Conservation (phyloP, 495 filamentous ascomycete species). For the Tirmania nivea region DNA sequence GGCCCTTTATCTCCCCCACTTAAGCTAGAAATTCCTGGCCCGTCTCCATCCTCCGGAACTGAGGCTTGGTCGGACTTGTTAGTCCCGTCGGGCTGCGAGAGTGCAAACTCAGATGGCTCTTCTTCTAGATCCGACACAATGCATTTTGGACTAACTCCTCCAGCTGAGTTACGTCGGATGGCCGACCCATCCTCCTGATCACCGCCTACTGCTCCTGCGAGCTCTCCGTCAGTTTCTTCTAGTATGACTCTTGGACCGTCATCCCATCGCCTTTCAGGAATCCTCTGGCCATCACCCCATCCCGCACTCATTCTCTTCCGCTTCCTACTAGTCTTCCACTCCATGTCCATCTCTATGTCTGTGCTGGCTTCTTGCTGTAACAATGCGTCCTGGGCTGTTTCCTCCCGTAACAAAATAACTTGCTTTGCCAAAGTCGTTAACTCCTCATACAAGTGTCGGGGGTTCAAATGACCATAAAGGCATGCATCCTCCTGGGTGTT, state of each 20-base stretch:
- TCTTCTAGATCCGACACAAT: not conserved
- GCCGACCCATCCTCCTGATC: not conserved
- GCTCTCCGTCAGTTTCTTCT: not conserved
- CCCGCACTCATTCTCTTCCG: conserved; percentile 16
- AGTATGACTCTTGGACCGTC: not conserved
- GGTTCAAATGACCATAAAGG: conserved; percentile 74
- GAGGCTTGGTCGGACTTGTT: not conserved
- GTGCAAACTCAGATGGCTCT: not conserved
- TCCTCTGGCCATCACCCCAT: conserved; percentile 11
- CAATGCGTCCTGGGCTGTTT: conserved; percentile 1
- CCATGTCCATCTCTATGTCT: not conserved
- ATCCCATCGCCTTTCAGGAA: not conserved
- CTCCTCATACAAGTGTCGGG: conserved; percentile 58
- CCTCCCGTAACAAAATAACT: conserved; percentile 29
- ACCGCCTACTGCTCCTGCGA: not conserved
- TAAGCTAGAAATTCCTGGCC: conserved; percentile 10
- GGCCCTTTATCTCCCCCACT: not conserved
- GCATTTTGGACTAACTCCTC: not conserved
- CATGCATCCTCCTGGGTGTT: conserved; percentile 48
- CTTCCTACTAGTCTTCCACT: conserved; percentile 12
- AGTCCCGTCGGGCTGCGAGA: not conserved
- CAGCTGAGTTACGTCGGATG: not conserved
- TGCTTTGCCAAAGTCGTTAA: conserved; percentile 45
- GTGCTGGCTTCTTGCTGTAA: not conserved
- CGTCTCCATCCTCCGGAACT: conserved; percentile 11